Evolutionary conservation across 2,329 filamentous ascomycete genomes (phyloP), one percentile per base, ranked within the genome.

Genomic region (Diaporthe citrichinensis): DNA sequence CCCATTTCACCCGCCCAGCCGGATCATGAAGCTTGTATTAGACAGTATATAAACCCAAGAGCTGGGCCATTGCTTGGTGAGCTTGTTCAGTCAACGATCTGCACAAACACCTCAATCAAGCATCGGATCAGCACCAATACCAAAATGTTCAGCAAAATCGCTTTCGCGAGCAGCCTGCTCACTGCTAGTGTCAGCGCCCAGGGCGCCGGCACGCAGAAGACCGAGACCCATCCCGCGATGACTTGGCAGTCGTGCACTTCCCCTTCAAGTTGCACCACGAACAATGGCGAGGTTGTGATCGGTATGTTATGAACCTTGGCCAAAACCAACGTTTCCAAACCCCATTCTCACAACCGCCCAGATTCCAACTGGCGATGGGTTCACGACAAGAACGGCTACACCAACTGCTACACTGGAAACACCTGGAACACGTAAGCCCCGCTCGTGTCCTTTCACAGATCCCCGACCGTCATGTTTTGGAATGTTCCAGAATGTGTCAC

Each of bases 281-380:
- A 87, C 73, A 82, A 82, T 69, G 88, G 87, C 41, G 86, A 87
- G 68, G 84, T 91, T 20, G 71, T 73, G 14, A 67, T 73, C 20
- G 71, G 65, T 69, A 69, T 4, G 65, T 41, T 31, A 71, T 28
- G 34, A 28, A 36, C 17, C 1, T 1, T 3, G 12, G 6, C 23
- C 2, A 53, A 28, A 39, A 20, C 2, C 1, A 3, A 9, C 86
- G 88, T 49, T 82, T 91, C 77, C 89, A 23, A 12, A 23, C 1
- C 8, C 14, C 12, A 41, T 31, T 28, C 49, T 69, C 49, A 55
- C 34, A 17, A 9, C 1, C 2, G 2, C 23, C 1, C 34, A 69
- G 65, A 91, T 79, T 79, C 88, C 77, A 91, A 91, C 83, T 91
- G 89, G 89, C 86, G 89, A 72, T 91, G 90, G 90, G 81, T 90